Base-by-base conservation (phyloP, 306 rosid species). In the Trifolium subterraneum region DNA sequence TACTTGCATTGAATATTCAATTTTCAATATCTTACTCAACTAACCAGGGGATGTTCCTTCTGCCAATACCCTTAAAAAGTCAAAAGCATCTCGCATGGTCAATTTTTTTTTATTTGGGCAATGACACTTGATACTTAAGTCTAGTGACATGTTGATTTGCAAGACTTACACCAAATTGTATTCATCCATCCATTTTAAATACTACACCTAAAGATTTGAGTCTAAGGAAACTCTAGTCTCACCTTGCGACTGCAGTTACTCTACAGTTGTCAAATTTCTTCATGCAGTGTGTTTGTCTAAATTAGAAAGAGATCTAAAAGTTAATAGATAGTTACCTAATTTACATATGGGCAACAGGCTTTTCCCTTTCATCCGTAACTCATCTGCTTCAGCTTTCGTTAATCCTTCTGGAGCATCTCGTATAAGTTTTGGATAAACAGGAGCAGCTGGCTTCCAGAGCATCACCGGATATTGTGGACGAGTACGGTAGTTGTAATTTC, bases 371-470 rank as follows among this genome's bases (percentile, higher is more conserved):
- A 50, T 77, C 66, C 87, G 82, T 14, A 94, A 78, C 59, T 67
- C 80, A 38, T 88, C 89, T 36, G 97, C 97, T 88, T 91, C 93
- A 52, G 68, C 88, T 81, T 84, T 90, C 1, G 95, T 86, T 86
- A 91, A 85, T 59, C 97, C 97, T 70, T 83, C 98, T 1, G 98
- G 97, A 77, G 96, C 93, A 69, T 91, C 97, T 69, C 88, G 97
- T 79, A 94, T 91, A 77, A 94, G 97, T 82, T 94, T 94, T 25
- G 98, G 98, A 79, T 94, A 85, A 68, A 85, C 86, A 2, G 99
- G 99, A 50, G 99, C 84, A 16, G 99, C 97, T 68, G 99, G 99
- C 81, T 92, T 94, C 99, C 99, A 94, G 64, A 94, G 91, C 99
- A 94, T 94, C 82, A 92, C 79, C 10, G 97, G 99, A 83, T 88